These are phyloP conservation scores for Lactarius sanguifluus DNA, from an alignment of 768 basidiomycete genomes.

Conservation along the genomic window DNA sequence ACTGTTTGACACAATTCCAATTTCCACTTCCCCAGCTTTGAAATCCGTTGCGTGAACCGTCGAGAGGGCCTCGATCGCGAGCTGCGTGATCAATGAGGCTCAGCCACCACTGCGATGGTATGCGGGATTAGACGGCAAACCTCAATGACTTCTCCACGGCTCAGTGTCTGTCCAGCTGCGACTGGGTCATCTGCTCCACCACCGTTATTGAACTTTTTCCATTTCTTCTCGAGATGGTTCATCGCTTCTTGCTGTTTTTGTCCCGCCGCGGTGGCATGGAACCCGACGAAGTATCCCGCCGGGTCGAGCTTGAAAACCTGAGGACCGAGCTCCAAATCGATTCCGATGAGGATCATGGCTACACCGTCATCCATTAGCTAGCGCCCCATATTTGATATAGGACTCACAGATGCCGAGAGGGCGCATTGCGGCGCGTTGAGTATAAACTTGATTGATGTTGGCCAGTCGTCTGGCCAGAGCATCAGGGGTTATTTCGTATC, in stretches of 20 bases:
- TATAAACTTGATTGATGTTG: slow-evolving; percentile 99
- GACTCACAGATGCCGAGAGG: slow-evolving; percentile 89
- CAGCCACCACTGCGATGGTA: not conserved
- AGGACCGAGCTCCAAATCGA: slow-evolving; percentile 89
- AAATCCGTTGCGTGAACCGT: slow-evolving; percentile 95
- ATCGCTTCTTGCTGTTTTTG: slow-evolving; percentile 98
- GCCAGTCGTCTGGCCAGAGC: slow-evolving; percentile 92
- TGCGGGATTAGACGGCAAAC: slow-evolving; percentile 42
- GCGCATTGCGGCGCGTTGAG: slow-evolving; percentile 95
- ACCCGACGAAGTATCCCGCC: slow-evolving; percentile 97
- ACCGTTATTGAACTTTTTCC: slow-evolving; percentile 89
- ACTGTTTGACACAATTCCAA: slow-evolving; percentile 82
- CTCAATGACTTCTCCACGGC: slow-evolving; percentile 84
- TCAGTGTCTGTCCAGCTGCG: slow-evolving; percentile 70
- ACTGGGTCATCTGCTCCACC: slow-evolving; percentile 76
- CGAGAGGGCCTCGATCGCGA: slow-evolving; percentile 94
- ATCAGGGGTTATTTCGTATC: slow-evolving; percentile 97
- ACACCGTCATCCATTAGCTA: not conserved
- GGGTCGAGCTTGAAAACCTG: slow-evolving; percentile 98
- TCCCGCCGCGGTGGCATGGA: slow-evolving; percentile 94
- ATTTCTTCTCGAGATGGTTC: slow-evolving; percentile 98
- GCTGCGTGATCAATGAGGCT: slow-evolving; percentile 42
- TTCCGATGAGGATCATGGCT: slow-evolving; percentile 97
- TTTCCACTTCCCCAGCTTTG: slow-evolving; percentile 93
- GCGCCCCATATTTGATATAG: slow-evolving; percentile 3